Percentiles rank a stretch among this genome's conserved stretches.
phyloP scores from a whole-genome alignment of 805 yeast genomes.

The Citeromyces nyonsensis region DNA sequence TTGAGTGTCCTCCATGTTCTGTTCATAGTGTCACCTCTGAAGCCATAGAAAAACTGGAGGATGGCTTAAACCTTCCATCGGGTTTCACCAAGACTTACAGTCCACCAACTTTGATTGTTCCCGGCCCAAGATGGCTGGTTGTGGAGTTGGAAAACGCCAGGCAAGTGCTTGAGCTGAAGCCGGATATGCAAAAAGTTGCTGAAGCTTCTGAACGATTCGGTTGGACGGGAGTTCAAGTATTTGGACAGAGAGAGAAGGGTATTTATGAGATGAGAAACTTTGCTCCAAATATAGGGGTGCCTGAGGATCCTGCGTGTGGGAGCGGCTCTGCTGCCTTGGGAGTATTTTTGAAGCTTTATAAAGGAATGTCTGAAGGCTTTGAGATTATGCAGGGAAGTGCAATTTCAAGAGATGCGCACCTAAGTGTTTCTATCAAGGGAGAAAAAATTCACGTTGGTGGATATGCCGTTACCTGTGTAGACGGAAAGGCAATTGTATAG shows the following conservation, averaged over 20 bases:
- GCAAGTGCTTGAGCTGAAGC: constrained; percentile 15
- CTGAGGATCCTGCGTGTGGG: constrained; percentile 44
- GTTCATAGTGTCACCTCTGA: background rate
- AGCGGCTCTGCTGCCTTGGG: constrained; percentile 20
- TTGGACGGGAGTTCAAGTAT: constrained; percentile 20
- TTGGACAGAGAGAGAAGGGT: constrained; percentile 16
- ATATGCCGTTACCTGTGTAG: background rate
- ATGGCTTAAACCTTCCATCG: background rate
- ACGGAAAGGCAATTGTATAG: background rate
- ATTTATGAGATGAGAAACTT: constrained; percentile 26
- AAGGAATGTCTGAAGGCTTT: background rate
- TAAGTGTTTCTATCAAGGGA: background rate
- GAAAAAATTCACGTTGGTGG: constrained; percentile 1
- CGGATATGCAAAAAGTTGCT: constrained; percentile 13
- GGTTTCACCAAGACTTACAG: constrained; percentile 3
- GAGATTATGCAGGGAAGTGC: constrained; percentile 1
- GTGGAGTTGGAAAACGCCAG: constrained; percentile 15
- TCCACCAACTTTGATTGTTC: constrained; percentile 16
- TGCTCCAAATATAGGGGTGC: constrained; percentile 17
- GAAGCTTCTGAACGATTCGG: constrained; percentile 7
- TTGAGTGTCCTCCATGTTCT: constrained; percentile 9
- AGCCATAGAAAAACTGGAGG: constrained; percentile 5
- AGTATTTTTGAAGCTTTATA: background rate
- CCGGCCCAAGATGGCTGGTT: constrained; percentile 31
- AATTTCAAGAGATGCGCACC: background rate